phyloP scores from a whole-genome alignment of 495 filamentous ascomycete species.

The Podospora didyma region DNA sequence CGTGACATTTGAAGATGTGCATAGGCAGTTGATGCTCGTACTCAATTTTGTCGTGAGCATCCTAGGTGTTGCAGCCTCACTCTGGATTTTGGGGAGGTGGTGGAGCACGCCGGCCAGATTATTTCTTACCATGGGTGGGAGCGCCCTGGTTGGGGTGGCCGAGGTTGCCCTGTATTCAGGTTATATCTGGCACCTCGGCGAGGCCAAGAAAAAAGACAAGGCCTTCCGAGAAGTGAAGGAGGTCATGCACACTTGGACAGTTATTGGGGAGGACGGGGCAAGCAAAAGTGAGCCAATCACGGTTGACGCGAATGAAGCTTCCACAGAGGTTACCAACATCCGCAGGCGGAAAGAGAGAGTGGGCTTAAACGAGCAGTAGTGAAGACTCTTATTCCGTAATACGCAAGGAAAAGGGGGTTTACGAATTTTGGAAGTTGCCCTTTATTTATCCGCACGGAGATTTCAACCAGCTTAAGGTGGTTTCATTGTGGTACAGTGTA shows the following conservation, averaged over 20 bases:
- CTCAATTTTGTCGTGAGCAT: constrained; percentile 72
- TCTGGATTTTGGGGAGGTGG: constrained; percentile 68
- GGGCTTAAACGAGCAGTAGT: no score
- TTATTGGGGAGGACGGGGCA: constrained; percentile 42
- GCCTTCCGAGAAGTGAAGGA: constrained; percentile 66
- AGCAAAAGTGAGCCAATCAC: constrained; percentile 39
- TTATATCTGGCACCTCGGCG: constrained; percentile 72
- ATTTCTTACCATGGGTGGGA: constrained; percentile 65
- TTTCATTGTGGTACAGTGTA: no score
- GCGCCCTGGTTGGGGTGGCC: constrained; percentile 70
- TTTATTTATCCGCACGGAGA: no score
- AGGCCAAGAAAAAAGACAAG: constrained; percentile 64
- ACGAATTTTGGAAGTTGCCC: no score
- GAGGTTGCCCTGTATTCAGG: constrained; percentile 86
- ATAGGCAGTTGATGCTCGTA: constrained; percentile 69
- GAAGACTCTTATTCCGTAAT: no score
- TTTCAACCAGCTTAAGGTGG: no score
- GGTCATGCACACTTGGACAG: constrained; percentile 65
- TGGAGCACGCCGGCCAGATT: constrained; percentile 68
- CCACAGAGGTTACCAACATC: constrained; percentile 21
- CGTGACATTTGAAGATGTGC: constrained; percentile 63
- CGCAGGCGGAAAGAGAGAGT: constrained; percentile 27
- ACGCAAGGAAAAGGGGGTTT: no score
- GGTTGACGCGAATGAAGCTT: constrained; percentile 11
- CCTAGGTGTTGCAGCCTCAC: constrained; percentile 61